Evolutionary conservation across 2,329 filamentous ascomycete species (phyloP), one percentile per base, ranked within the genome.

Genomic region (Orbilia blumenaviensis): DNA sequence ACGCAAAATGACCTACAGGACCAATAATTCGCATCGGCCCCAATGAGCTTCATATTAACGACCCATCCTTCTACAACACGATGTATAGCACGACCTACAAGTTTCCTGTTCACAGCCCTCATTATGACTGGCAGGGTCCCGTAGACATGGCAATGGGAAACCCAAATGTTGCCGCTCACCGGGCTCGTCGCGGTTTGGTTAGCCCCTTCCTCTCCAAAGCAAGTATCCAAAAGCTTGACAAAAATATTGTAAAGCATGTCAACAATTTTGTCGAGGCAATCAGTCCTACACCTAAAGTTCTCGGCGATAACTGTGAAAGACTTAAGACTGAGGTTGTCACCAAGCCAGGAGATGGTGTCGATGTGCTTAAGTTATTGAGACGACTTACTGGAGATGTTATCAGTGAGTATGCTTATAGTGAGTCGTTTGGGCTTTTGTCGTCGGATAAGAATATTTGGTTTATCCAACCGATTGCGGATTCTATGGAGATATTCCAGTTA

Each of bases 21-120:
- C 56, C 66, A 21, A 71, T 71, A 1, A 71, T 71, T 23, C 66
- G 66, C 10, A 54, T 71, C 44, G 66, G 56, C 8, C 66, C 66
- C 8, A 63, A 71, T 25, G 56, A 71, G 8, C 54, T 71, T 5
- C 54, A 71, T n/a, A 71, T 71, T 14, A 63, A 63, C n/a, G 56
- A 71, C 16, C 66, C 56, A 2, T 21, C 34, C 2, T 71, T 62
- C 42, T 63, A 54, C 32, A 60, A 50, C 21, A 36, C 25, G 21
- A 18, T 50, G 8, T 71, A 44, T n/a, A 25, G 25, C 12, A 9
- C 56, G 9, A 46, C 2, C 16, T 63, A 71, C 27, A 71, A 71
- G 36, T 71, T 62, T 44, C 27, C 32, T 16, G 18, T 42, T 23
- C 16, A 63, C 36, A 12, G 1, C 3, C 27, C 29, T 1, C 14